These are phyloP conservation scores for peach (Prunus persica) DNA, from an alignment of 306 rosid species.

Conservation along the genomic window DNA sequence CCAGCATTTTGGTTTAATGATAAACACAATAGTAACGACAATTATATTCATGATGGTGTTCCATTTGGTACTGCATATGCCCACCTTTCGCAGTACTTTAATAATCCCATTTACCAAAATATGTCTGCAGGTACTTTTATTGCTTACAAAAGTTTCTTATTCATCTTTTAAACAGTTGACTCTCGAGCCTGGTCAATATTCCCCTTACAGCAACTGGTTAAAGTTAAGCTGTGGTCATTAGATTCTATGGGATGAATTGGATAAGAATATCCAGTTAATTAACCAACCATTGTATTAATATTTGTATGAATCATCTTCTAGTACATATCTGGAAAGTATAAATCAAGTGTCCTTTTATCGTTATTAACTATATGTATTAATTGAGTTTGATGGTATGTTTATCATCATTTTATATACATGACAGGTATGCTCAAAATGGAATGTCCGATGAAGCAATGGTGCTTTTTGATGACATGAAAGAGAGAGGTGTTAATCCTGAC, in stretches of 20 bases:
- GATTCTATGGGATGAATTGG: not conserved
- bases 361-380: not conserved
- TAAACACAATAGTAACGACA: not conserved
- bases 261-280: not conserved
- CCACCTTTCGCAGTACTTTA: not conserved
- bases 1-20: not conserved
- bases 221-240: not conserved
- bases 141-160: not conserved
- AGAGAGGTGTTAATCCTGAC: conserved; percentile 48
- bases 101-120: not conserved
- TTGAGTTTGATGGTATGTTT: not conserved
- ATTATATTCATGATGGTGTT: not conserved
- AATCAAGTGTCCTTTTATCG: not conserved
- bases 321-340: not conserved
- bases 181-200: not conserved
- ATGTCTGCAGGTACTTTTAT: not conserved
- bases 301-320: not conserved
- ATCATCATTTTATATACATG: conserved; percentile 16
- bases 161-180: not conserved
- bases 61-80: not conserved
- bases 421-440: conserved; percentile 92
- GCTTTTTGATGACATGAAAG: conserved; percentile 65
- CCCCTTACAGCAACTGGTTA: not conserved
- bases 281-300: not conserved
- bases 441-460: conserved; percentile 75